Evolutionary conservation across 495 filamentous ascomycete species (phyloP).

Genomic region (Aspergillus nidulans): DNA sequence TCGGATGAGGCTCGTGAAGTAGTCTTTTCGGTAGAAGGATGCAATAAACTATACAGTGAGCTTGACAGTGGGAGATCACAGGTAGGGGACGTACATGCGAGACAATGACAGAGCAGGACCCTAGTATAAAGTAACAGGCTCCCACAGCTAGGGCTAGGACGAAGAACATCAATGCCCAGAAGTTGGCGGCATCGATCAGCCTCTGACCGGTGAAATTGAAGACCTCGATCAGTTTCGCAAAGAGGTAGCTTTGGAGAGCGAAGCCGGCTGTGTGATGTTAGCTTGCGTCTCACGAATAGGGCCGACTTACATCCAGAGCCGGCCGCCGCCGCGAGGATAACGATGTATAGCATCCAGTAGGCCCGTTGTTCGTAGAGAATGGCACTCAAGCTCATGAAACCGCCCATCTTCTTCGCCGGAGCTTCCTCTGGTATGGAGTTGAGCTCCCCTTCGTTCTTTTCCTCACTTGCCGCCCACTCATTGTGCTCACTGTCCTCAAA

Average conservation of each 20-base stretch:
- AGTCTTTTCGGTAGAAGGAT: slow-evolving; percentile 52
- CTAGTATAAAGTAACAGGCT: slow-evolving; percentile 49
- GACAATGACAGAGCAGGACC: slow-evolving; percentile 29
- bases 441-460: not conserved
- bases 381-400: slow-evolving; percentile 40
- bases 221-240: slow-evolving; percentile 27
- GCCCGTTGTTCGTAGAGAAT: slow-evolving; percentile 46
- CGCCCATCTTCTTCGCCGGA: slow-evolving; percentile 24
- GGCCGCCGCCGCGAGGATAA: slow-evolving; percentile 43
- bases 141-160: slow-evolving; percentile 48
- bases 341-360: slow-evolving; percentile 43
- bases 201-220: slow-evolving; percentile 33
- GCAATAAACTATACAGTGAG: slow-evolving; percentile 36
- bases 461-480: not conserved
- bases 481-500: not conserved
- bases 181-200: slow-evolving; percentile 37
- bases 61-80: not conserved
- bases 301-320: slow-evolving; percentile 46
- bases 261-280: slow-evolving; percentile 40
- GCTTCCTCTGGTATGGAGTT: no score
- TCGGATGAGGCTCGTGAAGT: slow-evolving; percentile 53
- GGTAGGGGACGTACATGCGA: not conserved
- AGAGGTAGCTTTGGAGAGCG: slow-evolving; percentile 35
- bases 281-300: not conserved
- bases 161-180: slow-evolving; percentile 67